Conservation (phyloP, 169 alveolate species). For the Cryptosporidium xiaoi region DNA sequence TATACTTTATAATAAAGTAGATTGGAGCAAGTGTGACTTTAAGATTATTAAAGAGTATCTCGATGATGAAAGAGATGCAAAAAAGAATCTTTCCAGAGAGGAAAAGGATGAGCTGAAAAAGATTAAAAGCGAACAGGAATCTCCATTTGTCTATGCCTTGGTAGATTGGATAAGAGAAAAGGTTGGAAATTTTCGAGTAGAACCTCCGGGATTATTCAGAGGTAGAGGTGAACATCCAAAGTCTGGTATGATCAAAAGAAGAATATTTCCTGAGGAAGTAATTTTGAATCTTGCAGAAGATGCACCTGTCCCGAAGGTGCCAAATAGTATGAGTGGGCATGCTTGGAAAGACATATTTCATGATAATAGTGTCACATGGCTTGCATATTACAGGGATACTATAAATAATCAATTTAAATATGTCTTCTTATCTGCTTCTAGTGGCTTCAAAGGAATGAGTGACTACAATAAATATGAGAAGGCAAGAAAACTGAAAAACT, state of each 20-base stretch:
- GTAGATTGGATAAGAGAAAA: constrained; percentile 91
- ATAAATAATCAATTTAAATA: constrained; percentile 92
- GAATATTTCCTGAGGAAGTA: constrained; percentile 94
- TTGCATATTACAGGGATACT: constrained; percentile 94
- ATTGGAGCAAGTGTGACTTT: constrained; percentile 71
- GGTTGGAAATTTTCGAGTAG: constrained; percentile 93
- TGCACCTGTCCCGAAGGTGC: constrained; percentile 96
- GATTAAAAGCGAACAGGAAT: constrained; percentile 42
- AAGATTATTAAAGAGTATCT: constrained; percentile 26
- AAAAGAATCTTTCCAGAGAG: constrained; percentile 55
- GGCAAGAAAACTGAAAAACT: constrained; percentile 92
- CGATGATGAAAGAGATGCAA: constrained; percentile 61
- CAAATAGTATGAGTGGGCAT: constrained; percentile 93
- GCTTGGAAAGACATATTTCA: constrained; percentile 96
- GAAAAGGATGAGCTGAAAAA: constrained; percentile 33
- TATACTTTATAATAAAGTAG: constrained; percentile 78
- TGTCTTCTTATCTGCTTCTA: constrained; percentile 94
- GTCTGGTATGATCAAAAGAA: constrained; percentile 91
- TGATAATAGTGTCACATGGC: constrained; percentile 96
- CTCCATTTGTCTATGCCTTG: constrained; percentile 80
- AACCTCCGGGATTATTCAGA: constrained; percentile 98
- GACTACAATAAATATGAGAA: constrained; percentile 96
- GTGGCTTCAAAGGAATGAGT: constrained; percentile 95
- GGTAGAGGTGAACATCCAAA: constrained; percentile 99
- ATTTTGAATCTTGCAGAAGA: constrained; percentile 93